These are phyloP conservation scores for Ophiosphaerella korrae DNA, from an alignment of 2,329 filamentous ascomycete species.

Conservation along the genomic window DNA sequence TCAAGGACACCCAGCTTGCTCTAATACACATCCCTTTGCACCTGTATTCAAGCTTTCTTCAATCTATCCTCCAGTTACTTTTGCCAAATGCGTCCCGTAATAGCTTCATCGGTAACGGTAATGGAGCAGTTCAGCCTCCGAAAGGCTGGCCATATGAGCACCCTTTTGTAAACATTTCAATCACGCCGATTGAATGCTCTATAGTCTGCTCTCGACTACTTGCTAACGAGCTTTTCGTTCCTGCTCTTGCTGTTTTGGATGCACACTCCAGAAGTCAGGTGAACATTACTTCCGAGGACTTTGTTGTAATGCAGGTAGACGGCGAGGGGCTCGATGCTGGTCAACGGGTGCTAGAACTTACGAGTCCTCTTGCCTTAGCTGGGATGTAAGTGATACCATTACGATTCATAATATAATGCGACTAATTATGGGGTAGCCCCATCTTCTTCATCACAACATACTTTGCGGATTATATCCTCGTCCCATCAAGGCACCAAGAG, in stretches of 20 bases:
- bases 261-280: slow-evolving; percentile 53
- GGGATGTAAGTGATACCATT: slow-evolving; percentile 66
- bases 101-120: slow-evolving; percentile 25
- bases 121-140: slow-evolving; percentile 40
- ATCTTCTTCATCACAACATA: slow-evolving; percentile 99
- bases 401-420: not conserved
- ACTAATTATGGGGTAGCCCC: slow-evolving; percentile 56
- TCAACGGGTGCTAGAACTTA: slow-evolving; percentile 88
- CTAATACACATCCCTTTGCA: slow-evolving; percentile 88
- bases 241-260: slow-evolving; percentile 69
- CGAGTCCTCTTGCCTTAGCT: slow-evolving; percentile 85
- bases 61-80: slow-evolving; percentile 84
- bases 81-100: slow-evolving; percentile 63
- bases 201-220: slow-evolving; percentile 82
- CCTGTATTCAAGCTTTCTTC: slow-evolving; percentile 77
- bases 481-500: slow-evolving; percentile 74
- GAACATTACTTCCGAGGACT: slow-evolving; percentile 80
- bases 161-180: slow-evolving; percentile 88
- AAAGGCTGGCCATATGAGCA: slow-evolving; percentile 61
- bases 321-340: slow-evolving; percentile 90
- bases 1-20: slow-evolving; percentile 82
- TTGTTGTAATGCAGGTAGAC: slow-evolving; percentile 86
- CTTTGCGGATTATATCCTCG: slow-evolving; percentile 95
- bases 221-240: slow-evolving; percentile 75
- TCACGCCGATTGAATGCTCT: slow-evolving; percentile 91